Percentiles rank a stretch among this genome's conserved stretches.
Evolutionary conservation across 2,329 filamentous ascomycete genomes (phyloP).

Genomic region (Calonectria ilicicola): DNA sequence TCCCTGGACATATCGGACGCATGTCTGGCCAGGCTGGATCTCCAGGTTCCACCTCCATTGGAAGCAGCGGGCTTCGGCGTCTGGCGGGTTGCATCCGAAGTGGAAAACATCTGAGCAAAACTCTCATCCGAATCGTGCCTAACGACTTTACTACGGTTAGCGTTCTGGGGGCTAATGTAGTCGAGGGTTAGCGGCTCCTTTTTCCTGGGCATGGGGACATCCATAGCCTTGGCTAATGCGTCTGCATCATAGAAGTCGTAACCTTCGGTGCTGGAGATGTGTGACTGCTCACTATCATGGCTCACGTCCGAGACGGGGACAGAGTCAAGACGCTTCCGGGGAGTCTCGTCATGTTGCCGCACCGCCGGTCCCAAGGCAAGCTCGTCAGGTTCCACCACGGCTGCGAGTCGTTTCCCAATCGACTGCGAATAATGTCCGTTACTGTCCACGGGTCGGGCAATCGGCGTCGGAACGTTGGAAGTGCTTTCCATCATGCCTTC

Average conservation of each 20-base stretch:
- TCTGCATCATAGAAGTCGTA: conserved; percentile 76
- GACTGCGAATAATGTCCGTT: conserved; percentile 45
- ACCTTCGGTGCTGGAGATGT: conserved; percentile 67
- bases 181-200: conserved; percentile 50
- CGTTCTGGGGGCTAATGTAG: conserved; percentile 47
- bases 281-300: conserved; percentile 60
- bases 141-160: conserved; percentile 37
- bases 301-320: conserved; percentile 63
- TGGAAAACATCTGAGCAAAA: conserved; percentile 69
- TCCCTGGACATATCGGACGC: conserved; percentile 42
- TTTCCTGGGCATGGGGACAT: conserved; percentile 60
- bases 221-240: conserved; percentile 63
- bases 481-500: conserved; percentile 70
- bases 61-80: conserved; percentile 24
- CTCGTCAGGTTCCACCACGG: conserved; percentile 63
- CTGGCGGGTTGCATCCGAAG: conserved; percentile 60
- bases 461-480: conserved; percentile 71
- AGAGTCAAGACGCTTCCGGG: conserved; percentile 62
- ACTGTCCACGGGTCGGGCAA: conserved; percentile 64
- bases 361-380: conserved; percentile 63
- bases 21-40: conserved; percentile 44
- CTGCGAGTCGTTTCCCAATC: conserved; percentile 56
- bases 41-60: conserved; percentile 34
- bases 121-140: conserved; percentile 71
- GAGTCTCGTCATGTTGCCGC: conserved; percentile 51